A percentile compares a stretch with the other conserved stretches of the same genome.
Conservation (phyloP, 106 monocot species). For the Dendrobium nobile region DNA sequence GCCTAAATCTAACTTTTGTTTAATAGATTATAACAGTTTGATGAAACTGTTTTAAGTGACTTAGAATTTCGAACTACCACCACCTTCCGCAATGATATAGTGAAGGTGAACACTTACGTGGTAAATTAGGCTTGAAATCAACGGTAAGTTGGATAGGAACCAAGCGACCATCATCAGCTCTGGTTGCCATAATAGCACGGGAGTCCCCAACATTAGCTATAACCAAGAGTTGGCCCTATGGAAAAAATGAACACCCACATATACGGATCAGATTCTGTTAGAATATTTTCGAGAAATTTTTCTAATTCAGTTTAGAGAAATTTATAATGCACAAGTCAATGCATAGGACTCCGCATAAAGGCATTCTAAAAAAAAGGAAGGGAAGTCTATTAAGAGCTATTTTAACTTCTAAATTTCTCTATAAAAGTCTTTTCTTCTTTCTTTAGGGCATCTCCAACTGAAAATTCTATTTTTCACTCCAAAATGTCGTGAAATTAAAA, state of each 20-base stretch:
- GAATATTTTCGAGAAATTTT: background rate
- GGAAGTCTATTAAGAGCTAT: background rate
- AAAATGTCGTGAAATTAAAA: no score
- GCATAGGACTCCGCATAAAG: background rate
- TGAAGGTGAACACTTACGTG: conserved; percentile 34
- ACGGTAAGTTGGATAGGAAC: conserved; percentile 64
- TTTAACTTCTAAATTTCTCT: background rate
- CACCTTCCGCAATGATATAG: background rate
- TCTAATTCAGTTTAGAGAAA: background rate
- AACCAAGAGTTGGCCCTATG: conserved; percentile 59
- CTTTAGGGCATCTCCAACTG: no score
- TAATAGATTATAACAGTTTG: background rate
- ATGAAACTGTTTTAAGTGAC: background rate
- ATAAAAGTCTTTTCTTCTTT: background rate
- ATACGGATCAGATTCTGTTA: background rate
- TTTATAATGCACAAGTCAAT: background rate
- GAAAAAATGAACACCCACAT: background rate
- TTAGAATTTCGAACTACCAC: background rate
- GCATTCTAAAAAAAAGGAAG: background rate
- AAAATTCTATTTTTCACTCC: no score
- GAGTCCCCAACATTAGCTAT: conserved; percentile 92
- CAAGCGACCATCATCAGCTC: conserved; percentile 51
- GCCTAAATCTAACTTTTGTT: background rate
- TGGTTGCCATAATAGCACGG: conserved; percentile 78
- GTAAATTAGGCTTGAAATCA: conserved; percentile 80